Base-by-base conservation (phyloP, 768 basidiomycete genomes). In the Phylloporus scabripes region DNA sequence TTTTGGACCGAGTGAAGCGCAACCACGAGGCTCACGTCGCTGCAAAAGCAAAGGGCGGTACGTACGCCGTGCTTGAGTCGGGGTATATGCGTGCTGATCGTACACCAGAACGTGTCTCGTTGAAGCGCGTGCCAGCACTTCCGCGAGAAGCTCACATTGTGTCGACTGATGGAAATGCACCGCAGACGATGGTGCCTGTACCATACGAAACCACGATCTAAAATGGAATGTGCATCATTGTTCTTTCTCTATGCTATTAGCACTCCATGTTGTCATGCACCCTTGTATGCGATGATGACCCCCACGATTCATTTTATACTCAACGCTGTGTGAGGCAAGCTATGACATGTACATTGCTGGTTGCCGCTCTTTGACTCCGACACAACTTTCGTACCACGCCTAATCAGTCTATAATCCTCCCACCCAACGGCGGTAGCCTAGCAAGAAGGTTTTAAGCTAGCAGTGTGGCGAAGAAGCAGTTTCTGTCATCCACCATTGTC, bases 151-250 rank as follows among this genome's bases (percentile, higher is more conserved):
- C 91, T 24, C 81, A 72, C 70, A 81, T 77, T 61, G 85, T 98
- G 69, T 83, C 85, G 48, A 71, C 76, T 53, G 66, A 67, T 53
- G 77, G 79, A 57, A 97, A 97, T 73, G 73, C 78, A 41, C 91
- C 96, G 45, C 86, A 95, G 74, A 98, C 96, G 51, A 91, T 99
- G 71, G 80, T 79, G 57, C 92, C 94, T 59, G 77, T 93, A 61
- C 82, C 81, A 58, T 98, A 97, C 81, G 95, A 95, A 83, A 96
- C 92, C 58, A 92, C 85, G 61, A 95, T 96, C 73, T 96, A 83
- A 83, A 70, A 51, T 63, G 57, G 68, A 56, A 45, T 53, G 45
- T 53, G 49, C 39, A 42, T 21, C 42, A 8, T 46, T 42, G 44
- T 45, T 46, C 28, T 42, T 47, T 39, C 18, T 33, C 48, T 54